phyloP scores from a whole-genome alignment of 108 stramenopile species.

The Fragilariopsis cylindrus region DNA sequence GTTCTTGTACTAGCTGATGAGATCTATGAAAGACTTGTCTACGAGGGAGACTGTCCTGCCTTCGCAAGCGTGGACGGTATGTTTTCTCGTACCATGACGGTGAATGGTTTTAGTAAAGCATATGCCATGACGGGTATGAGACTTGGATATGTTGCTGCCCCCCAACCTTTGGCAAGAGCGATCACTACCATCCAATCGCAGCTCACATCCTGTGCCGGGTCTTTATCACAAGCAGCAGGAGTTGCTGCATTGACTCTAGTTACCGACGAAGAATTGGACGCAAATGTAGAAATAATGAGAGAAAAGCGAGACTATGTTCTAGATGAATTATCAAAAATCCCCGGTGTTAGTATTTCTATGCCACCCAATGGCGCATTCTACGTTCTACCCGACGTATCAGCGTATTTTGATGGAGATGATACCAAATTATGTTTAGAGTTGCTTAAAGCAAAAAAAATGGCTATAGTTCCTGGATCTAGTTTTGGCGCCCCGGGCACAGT shows the following conservation, averaged over 20 bases:
- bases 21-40: conserved; percentile 96
- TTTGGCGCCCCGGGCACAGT: conserved; percentile 93
- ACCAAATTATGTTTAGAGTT: conserved; percentile 87
- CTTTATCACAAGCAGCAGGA: conserved; percentile 93
- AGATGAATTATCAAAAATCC: conserved; percentile 62
- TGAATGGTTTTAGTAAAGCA: conserved; percentile 96
- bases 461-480: conserved; percentile 92
- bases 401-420: conserved; percentile 79
- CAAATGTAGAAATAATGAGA: conserved; percentile 74
- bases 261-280: conserved; percentile 64
- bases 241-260: conserved; percentile 84
- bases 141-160: conserved; percentile 88
- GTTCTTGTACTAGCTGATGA: conserved; percentile 92
- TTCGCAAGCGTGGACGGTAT: conserved; percentile 84
- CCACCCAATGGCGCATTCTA: conserved; percentile 95
- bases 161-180: conserved; percentile 67
- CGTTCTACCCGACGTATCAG: conserved; percentile 89
- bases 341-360: conserved; percentile 55
- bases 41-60: conserved; percentile 76
- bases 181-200: conserved; percentile 87
- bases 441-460: conserved; percentile 81
- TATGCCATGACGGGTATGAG: conserved; percentile 98
- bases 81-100: conserved; percentile 85
- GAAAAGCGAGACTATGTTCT: conserved; percentile 89
- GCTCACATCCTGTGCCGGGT: conserved; percentile 92